Conservation (phyloP, 2,329 filamentous ascomycete genomes). For the Colletotrichum eremochloae region DNA sequence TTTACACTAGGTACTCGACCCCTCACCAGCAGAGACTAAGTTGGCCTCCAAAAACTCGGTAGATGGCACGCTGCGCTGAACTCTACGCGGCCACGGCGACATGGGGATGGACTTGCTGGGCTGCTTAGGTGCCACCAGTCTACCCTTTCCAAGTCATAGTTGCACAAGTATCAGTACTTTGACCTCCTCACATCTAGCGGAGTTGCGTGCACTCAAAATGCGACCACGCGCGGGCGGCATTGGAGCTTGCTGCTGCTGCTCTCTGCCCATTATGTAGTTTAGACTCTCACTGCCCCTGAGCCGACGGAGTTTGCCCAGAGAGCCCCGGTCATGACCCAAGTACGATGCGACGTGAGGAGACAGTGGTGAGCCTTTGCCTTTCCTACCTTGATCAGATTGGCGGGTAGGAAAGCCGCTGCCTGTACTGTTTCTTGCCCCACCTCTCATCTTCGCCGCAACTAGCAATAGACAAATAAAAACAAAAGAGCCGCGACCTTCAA, state of each 20-base stretch:
- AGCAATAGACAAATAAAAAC: slow-evolving; percentile 37
- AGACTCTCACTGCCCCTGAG: slow-evolving; percentile 16
- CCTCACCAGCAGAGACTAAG: slow-evolving; percentile 25
- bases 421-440: neutral
- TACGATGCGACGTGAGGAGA: slow-evolving; percentile 20
- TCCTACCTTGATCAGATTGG: slow-evolving; percentile 18
- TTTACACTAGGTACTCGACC: slow-evolving; percentile 9
- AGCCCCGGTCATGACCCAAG: slow-evolving; percentile 21
- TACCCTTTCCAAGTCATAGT: slow-evolving; percentile 23
- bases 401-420: slow-evolving; percentile 12
- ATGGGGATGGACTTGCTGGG: slow-evolving; percentile 19
- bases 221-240: slow-evolving; percentile 23
- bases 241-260: slow-evolving; percentile 9
- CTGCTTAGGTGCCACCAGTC: slow-evolving; percentile 38
- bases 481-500: slow-evolving; percentile 21
- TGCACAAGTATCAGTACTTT: slow-evolving; percentile 39
- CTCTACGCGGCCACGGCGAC: slow-evolving; percentile 22
- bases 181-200: slow-evolving; percentile 4
- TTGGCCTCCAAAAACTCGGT: slow-evolving; percentile 27
- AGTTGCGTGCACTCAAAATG: slow-evolving; percentile 30
- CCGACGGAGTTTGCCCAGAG: slow-evolving; percentile 17
- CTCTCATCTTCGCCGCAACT: slow-evolving; percentile 19
- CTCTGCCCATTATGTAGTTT: neutral
- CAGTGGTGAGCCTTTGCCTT: slow-evolving; percentile 1
- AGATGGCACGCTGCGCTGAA: slow-evolving; percentile 34